Percentiles rank a stretch among this genome's conserved stretches.
phyloP scores from a whole-genome alignment of 2,329 filamentous ascomycete species.

The Hypoxylon sp. region DNA sequence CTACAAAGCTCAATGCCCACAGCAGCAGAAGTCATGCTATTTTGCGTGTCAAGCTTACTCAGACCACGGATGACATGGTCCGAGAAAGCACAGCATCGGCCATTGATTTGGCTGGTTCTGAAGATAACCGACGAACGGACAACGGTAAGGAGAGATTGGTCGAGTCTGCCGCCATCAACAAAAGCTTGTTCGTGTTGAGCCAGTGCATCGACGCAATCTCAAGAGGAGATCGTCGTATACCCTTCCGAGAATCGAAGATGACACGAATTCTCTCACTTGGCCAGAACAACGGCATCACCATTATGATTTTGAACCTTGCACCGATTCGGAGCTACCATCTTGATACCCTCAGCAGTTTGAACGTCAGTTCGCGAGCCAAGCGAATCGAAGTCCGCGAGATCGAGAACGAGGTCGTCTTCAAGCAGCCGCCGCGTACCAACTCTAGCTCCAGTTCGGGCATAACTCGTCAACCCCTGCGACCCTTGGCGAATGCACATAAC shows the following conservation, averaged over 20 bases:
- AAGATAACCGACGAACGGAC: constrained; percentile 94
- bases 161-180: constrained; percentile 98
- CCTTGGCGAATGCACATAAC: constrained; percentile 82
- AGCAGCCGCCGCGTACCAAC: constrained; percentile 75
- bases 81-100: constrained; percentile 89
- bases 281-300: constrained; percentile 93
- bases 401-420: constrained; percentile 94
- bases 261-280: constrained; percentile 92
- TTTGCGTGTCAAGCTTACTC: constrained; percentile 87
- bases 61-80: constrained; percentile 77
- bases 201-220: constrained; percentile 97
- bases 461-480: constrained; percentile 81
- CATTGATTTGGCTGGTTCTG: constrained; percentile 94
- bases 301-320: constrained; percentile 97
- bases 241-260: constrained; percentile 97
- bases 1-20: constrained; percentile 93
- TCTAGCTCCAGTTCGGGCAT: constrained; percentile 58
- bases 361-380: constrained; percentile 95
- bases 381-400: constrained; percentile 96
- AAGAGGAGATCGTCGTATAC: constrained; percentile 80
- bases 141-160: constrained; percentile 93
- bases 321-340: constrained; percentile 93
- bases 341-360: constrained; percentile 92
- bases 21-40: constrained; percentile 93
- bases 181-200: constrained; percentile 92